Percentiles rank a stretch among this genome's conserved stretches.
Evolutionary conservation across 805 yeast species (phyloP).

Genomic region (Yarrowia phangngaensis): DNA sequence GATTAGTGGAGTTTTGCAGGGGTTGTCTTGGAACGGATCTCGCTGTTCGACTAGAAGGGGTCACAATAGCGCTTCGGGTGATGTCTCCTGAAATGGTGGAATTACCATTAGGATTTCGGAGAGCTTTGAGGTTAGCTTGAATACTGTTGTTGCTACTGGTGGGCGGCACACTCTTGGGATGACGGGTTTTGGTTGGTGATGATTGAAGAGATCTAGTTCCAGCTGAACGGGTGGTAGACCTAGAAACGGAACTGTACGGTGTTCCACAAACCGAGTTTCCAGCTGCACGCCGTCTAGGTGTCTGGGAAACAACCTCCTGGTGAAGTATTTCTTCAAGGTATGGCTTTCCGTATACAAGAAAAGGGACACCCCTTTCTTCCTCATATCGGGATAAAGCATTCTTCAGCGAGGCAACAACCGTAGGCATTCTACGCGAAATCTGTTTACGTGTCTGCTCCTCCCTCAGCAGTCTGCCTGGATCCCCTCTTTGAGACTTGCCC

Average conservation of each 20-base stretch:
- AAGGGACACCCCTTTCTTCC: constrained; percentile 33
- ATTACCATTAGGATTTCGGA: neutral
- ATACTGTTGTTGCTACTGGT: constrained; percentile 1
- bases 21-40: constrained; percentile 16
- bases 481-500: constrained; percentile 45
- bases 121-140: neutral
- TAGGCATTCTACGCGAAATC: constrained; percentile 65
- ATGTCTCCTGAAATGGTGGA: no score
- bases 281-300: constrained; percentile 1
- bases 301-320: neutral
- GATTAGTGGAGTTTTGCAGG: neutral
- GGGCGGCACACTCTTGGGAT: neutral
- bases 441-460: constrained; percentile 76
- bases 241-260: neutral
- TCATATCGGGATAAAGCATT: constrained; percentile 50
- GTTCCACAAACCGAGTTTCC: neutral
- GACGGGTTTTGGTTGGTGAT: no score
- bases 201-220: constrained; percentile 4
- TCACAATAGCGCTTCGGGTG: no score
- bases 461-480: constrained; percentile 66
- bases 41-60: no score
- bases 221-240: constrained; percentile 1
- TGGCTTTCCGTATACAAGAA: constrained; percentile 46
- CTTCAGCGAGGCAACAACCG: constrained; percentile 51
- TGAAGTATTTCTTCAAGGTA: constrained; percentile 5